Conservation (phyloP, 2,329 filamentous ascomycete genomes). For the Coniochaeta prunicola region DNA sequence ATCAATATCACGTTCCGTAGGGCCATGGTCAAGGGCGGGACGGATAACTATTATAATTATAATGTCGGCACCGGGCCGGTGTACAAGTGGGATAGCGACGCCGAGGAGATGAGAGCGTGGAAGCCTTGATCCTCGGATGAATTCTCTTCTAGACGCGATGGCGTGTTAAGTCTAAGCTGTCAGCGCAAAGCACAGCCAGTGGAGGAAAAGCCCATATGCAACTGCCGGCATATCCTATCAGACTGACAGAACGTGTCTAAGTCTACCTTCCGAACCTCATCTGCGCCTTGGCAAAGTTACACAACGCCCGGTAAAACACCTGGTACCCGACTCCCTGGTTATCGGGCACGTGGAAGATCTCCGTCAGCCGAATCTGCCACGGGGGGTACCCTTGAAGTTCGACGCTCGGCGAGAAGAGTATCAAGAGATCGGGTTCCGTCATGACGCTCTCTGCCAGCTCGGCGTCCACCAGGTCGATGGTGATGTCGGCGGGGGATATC, state of each 20-base stretch:
- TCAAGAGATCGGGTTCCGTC: conserved; percentile 80
- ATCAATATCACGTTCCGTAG: conserved; percentile 75
- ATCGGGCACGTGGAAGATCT: conserved; percentile 77
- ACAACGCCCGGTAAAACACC: conserved; percentile 78
- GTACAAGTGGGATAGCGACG: conserved; percentile 58
- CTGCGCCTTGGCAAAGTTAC: conserved; percentile 78
- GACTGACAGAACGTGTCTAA: not conserved
- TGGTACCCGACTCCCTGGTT: conserved; percentile 87
- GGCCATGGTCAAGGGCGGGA: conserved; percentile 64
- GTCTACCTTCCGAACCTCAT: conserved; percentile 70
- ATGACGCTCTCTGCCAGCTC: conserved; percentile 77
- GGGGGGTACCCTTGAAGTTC: conserved; percentile 88
- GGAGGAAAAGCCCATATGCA: not conserved
- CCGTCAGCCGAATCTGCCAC: conserved; percentile 90
- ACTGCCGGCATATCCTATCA: not conserved
- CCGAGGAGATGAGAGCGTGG: conserved; percentile 41
- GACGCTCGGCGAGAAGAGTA: conserved; percentile 79
- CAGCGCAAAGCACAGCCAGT: not conserved
- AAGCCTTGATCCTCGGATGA: conserved; percentile 11
- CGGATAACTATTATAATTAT: conserved; percentile 79
- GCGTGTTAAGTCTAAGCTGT: conserved; percentile 7
- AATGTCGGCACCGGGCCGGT: conserved; percentile 66
- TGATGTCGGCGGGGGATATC: conserved; percentile 74
- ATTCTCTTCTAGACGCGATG: not conserved
- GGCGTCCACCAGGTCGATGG: conserved; percentile 76